These are phyloP conservation scores for Dillenia turbinata DNA, from an alignment of 164 flowering plant species.

Conservation along the genomic window DNA sequence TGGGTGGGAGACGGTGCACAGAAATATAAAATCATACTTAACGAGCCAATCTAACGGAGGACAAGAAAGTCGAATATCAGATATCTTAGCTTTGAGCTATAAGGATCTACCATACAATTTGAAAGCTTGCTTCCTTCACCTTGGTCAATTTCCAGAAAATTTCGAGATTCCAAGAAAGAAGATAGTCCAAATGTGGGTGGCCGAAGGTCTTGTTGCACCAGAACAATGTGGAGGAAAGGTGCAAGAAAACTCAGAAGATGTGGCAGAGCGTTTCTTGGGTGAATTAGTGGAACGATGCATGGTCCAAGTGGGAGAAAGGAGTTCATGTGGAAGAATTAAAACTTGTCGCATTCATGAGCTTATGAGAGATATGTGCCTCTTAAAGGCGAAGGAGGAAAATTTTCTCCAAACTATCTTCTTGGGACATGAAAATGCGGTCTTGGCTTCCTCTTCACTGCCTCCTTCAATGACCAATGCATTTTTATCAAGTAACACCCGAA, in stretches of 20 bases:
- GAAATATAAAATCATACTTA: conserved; percentile 7
- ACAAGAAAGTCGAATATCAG: conserved; percentile 2
- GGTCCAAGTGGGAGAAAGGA: conserved; percentile 12
- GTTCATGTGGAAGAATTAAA: conserved; percentile 5
- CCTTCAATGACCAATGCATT: not conserved
- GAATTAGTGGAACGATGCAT: conserved; percentile 14
- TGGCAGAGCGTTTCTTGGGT: conserved; percentile 10
- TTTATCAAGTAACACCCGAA: no score
- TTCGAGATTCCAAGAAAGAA: conserved; percentile 6
- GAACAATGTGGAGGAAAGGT: not conserved
- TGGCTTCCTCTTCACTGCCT: not conserved
- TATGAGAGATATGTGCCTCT: conserved; percentile 14
- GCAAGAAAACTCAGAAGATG: conserved; percentile 5
- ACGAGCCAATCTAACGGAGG: not conserved
- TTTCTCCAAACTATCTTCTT: conserved; percentile 5
- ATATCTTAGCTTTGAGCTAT: conserved; percentile 17
- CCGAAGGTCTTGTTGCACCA: conserved; percentile 17
- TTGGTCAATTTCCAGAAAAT: conserved; percentile 17
- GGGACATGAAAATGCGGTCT: not conserved
- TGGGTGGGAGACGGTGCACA: conserved; percentile 13
- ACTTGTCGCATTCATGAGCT: conserved; percentile 19
- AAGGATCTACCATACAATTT: conserved; percentile 14
- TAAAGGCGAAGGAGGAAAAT: conserved; percentile 17
- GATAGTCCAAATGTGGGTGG: conserved; percentile 15
- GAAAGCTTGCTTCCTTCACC: conserved; percentile 14